Percentiles rank a stretch among this genome's conserved stretches.
Evolutionary conservation across 768 basidiomycete species (phyloP).

Genomic region (Auriscalpium orientale): DNA sequence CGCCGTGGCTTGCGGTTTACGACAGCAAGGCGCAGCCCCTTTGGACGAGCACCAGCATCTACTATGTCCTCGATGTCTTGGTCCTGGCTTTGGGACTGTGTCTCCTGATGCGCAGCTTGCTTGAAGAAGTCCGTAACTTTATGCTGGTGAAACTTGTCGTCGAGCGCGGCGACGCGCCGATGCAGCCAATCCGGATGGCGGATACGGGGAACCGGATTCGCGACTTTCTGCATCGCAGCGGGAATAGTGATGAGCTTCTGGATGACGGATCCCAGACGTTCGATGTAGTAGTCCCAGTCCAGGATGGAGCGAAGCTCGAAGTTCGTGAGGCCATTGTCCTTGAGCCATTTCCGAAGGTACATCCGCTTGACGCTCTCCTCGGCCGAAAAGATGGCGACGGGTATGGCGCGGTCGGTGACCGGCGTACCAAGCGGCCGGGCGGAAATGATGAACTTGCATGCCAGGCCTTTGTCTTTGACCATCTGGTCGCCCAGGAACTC

Average conservation of each 20-base stretch:
- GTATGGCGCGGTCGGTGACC: slow-evolving; percentile 94
- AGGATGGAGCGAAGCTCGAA: slow-evolving; percentile 93
- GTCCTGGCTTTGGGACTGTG: slow-evolving; percentile 21
- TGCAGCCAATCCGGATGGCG: slow-evolving; percentile 97
- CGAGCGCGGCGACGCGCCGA: slow-evolving; percentile 77
- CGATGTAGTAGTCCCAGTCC: slow-evolving; percentile 98
- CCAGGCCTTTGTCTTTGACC: slow-evolving; percentile 99
- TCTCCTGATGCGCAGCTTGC: slow-evolving; percentile 26
- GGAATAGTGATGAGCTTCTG: slow-evolving; percentile 99
- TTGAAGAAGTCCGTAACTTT: slow-evolving; percentile 94
- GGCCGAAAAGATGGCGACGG: slow-evolving; percentile 95
- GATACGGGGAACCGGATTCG: slow-evolving; percentile 93
- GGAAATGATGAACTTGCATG: slow-evolving; percentile 98
- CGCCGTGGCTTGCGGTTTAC: slow-evolving; percentile 40
- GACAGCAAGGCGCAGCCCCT: slow-evolving; percentile 41
- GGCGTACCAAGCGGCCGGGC: slow-evolving; percentile 87
- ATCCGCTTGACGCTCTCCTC: slow-evolving; percentile 85
- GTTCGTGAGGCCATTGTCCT: slow-evolving; percentile 77
- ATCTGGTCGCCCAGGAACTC: slow-evolving; percentile 97
- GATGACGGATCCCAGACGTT: slow-evolving; percentile 93
- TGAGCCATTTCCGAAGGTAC: slow-evolving; percentile 94
- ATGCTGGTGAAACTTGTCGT: slow-evolving; percentile 98
- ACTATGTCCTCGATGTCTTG: slow-evolving; percentile 57
- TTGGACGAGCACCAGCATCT: slow-evolving; percentile 10
- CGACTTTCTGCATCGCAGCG: slow-evolving; percentile 94